These are phyloP conservation scores for Neofusicoccum umdonicola DNA, from an alignment of 2,329 filamentous ascomycete species.

Conservation along the genomic window DNA sequence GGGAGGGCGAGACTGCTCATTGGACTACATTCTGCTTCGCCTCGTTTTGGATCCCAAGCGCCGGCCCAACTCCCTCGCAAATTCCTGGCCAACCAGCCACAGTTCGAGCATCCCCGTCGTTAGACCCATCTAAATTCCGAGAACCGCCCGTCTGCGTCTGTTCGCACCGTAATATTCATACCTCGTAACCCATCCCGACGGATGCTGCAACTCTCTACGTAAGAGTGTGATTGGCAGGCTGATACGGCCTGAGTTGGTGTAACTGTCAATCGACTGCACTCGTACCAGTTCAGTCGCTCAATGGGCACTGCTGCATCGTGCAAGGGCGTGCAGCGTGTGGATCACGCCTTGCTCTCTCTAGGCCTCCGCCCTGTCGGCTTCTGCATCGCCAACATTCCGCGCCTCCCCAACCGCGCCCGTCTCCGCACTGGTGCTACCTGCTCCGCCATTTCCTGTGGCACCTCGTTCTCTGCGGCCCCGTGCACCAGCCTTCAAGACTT, in stretches of 20 bases:
- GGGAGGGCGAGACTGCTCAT: not conserved
- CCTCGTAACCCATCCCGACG: too few relatives aligned
- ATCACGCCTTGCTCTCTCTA: not conserved
- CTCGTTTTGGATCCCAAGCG: not conserved
- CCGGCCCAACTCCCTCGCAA: not conserved
- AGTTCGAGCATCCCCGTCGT: not conserved
- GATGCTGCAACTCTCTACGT: too few relatives aligned
- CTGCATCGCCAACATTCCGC: not conserved
- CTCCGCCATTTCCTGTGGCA: not conserved
- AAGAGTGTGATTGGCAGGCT: too few relatives aligned
- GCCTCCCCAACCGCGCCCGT: conserved; percentile 7
- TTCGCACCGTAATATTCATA: not conserved
- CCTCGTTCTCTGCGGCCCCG: conserved; percentile 27
- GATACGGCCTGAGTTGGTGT: too few relatives aligned
- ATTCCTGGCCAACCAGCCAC: conserved; percentile 11
- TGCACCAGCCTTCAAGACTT: conserved; percentile 66
- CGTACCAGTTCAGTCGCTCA: not conserved
- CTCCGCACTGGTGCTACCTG: conserved; percentile 3
- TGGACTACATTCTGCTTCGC: conserved; percentile 1
- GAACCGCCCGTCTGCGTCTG: not conserved
- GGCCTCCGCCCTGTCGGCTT: conserved; percentile 1
- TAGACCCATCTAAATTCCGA: not conserved
- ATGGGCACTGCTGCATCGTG: not conserved
- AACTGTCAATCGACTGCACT: not conserved
- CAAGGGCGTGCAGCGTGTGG: not conserved